phyloP scores from a whole-genome alignment of 2,329 filamentous ascomycete genomes.

The Plenodomus tracheiphilus region DNA sequence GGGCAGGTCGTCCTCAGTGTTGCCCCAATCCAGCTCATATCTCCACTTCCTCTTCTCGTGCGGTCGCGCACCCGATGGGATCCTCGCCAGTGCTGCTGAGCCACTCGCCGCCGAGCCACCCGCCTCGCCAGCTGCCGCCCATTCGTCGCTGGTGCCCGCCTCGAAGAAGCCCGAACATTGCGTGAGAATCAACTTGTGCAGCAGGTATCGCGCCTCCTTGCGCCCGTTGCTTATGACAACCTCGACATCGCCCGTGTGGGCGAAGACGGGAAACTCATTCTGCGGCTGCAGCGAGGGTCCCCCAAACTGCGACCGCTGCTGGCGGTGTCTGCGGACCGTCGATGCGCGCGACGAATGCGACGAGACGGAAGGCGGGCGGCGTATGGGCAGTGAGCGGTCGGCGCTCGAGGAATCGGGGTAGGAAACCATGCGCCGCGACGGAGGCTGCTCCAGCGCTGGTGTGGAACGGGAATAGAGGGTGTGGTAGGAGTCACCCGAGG shows the following conservation, averaged over 20 bases:
- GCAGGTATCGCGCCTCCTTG: conserved; percentile 79
- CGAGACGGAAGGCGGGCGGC: conserved; percentile 66
- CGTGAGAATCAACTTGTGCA: conserved; percentile 84
- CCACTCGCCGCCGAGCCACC: conserved; percentile 23
- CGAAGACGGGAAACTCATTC: conserved; percentile 93
- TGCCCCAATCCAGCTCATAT: conserved; percentile 82
- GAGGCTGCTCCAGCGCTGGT: conserved; percentile 6
- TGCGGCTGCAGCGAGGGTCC: conserved; percentile 68
- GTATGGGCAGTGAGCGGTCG: conserved; percentile 60
- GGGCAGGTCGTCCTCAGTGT: conserved; percentile 72
- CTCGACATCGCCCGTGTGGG: conserved; percentile 89
- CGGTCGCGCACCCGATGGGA: conserved; percentile 42
- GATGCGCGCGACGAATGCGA: conserved; percentile 59
- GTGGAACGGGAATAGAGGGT: neutral
- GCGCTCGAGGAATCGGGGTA: conserved; percentile 59
- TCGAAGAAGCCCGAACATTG: conserved; percentile 96
- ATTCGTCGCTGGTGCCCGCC: conserved; percentile 78
- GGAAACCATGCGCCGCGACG: conserved; percentile 60
- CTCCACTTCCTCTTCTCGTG: conserved; percentile 70
- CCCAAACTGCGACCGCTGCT: conserved; percentile 80
- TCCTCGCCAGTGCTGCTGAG: conserved; percentile 44
- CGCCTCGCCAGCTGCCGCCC: conserved; percentile 58
- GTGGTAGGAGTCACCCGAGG: too few species aligned
- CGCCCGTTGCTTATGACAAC: conserved; percentile 72
- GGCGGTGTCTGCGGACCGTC: conserved; percentile 65